Conservation (phyloP, 306 rosid genomes). For the Pyrus communis region DNA sequence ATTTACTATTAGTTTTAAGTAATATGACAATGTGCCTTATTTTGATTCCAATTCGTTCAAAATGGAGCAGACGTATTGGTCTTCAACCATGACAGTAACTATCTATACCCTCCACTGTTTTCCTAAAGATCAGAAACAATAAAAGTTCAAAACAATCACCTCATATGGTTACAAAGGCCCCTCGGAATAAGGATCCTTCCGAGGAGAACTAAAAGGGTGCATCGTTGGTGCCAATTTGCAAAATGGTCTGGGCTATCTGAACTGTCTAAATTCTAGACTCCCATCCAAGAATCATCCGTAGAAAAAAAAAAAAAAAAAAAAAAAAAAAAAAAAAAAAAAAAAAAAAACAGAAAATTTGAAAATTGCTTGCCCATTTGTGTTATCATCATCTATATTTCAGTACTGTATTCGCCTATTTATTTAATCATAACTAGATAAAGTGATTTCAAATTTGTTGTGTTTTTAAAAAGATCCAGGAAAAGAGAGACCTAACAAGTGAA, state of each 20-base stretch:
- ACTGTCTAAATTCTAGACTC: neutral
- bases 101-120: neutral
- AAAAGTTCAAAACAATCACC: neutral
- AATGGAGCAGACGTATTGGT: neutral
- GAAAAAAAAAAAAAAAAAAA: no score
- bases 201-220: neutral
- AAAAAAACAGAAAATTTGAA: neutral
- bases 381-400: neutral
- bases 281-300: neutral
- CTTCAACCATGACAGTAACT: neutral
- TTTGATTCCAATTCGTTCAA: neutral
- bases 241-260: neutral
- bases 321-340: no score
- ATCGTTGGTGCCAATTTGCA: neutral
- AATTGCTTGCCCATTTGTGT: neutral
- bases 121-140: neutral
- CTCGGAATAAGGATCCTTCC: neutral
- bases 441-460: neutral
- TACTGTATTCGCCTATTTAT: neutral
- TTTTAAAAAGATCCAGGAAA: neutral
- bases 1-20: neutral
- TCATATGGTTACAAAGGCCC: neutral
- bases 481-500: neutral
- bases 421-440: neutral
- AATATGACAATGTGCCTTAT: neutral